Base-by-base conservation (phyloP, 75 land plant species). In the Isoetes taiwanensis region DNA sequence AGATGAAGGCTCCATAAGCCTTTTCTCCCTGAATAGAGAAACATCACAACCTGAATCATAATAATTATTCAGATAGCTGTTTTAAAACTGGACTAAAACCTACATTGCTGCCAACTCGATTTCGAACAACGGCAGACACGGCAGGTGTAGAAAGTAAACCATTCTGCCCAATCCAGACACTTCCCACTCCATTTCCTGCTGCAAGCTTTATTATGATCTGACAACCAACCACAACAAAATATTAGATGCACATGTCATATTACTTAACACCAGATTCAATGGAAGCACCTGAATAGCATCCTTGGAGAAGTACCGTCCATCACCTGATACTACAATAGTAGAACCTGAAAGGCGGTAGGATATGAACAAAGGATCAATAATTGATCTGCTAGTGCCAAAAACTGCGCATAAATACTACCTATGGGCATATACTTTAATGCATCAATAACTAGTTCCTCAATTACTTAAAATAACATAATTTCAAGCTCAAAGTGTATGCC, bases 161-260 rank as follows among this genome's bases (percentile, higher is more conserved):
- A 76, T 89, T 77, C 61, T 89, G 91, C 35, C 99, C 99, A 35
- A 94, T 72, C 99, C 99, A 94, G 27, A 94, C 74, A 32, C 82
- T 63, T 62, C 83, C 72, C n/a, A 85, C 96, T 62, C 99, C 99
- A 85, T 94, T 94, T 34, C 81, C 99, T 42, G 99, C 99, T 17
- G 96, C 76, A 76, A 94, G 84, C 58, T 82, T 89, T 52, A 77
- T 80, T 59, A 89, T 94, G 17, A 89, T 80, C 99, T 94, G 87
- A 57, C 35, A 40, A 33, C 26, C 37, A 41, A 29, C 29, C 5
- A 10, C 30, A 34, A 54, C n/a, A n/a, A n/a, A n/a, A n/a, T n/a
- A n/a, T n/a, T n/a, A n/a, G n/a, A 61, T 3, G 0, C 35, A 1
- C 2, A 37, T 27, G 1, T 21, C 2, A 8, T 28, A 27, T 21